Evolutionary conservation across 2,329 filamentous ascomycete genomes (phyloP).

Genomic region (Trichoderma sp.): DNA sequence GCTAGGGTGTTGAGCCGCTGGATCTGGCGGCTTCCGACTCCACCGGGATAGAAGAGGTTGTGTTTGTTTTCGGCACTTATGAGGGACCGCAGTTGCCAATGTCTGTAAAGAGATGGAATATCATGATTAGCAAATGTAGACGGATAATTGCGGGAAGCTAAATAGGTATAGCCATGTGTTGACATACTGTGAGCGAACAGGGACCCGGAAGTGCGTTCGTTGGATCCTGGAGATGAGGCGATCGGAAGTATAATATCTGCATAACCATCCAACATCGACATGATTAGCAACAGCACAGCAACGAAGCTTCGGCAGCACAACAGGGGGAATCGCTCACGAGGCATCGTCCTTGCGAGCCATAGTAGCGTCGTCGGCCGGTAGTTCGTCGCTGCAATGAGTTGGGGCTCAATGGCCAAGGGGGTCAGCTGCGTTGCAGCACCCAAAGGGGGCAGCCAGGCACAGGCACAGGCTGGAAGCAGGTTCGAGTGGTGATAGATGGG

Average conservation of each 20-base stretch:
- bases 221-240: constrained; percentile 58
- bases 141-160: not conserved
- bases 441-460: constrained; percentile 11
- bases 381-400: not conserved
- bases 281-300: not conserved
- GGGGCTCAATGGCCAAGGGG: not conserved
- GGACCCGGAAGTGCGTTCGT: constrained; percentile 65
- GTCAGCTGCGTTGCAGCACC: constrained; percentile 17
- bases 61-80: constrained; percentile 77
- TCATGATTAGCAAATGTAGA: not conserved
- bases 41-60: constrained; percentile 80
- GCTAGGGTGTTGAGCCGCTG: constrained; percentile 67
- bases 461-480: not conserved
- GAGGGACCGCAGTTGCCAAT: constrained; percentile 87
- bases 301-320: not conserved
- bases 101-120: constrained; percentile 46
- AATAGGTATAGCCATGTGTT: constrained; percentile 20
- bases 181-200: constrained; percentile 62
- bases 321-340: constrained; percentile 40
- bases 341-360: constrained; percentile 57
- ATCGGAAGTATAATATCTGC: constrained; percentile 64
- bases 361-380: not conserved
- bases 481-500: not conserved
- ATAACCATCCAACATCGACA: constrained; percentile 2
- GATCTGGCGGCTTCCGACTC: constrained; percentile 61